A percentile compares a stretch with the other conserved stretches of the same genome.
Conservation (phyloP, 2,329 filamentous ascomycete species). For the Pyricularia pennisetigena region DNA sequence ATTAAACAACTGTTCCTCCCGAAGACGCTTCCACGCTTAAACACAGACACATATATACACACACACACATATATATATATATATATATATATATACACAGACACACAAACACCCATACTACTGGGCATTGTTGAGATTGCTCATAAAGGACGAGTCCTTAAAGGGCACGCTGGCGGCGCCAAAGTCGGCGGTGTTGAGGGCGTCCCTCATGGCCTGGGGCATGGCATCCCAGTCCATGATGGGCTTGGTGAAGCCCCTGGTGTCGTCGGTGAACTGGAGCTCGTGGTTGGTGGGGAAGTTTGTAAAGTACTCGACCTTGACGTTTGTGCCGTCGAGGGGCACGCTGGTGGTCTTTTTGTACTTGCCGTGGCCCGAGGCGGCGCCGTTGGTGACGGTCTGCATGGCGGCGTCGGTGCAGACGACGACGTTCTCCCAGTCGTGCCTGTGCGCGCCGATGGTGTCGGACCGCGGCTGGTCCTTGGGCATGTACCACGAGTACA, state of each 20-base stretch:
- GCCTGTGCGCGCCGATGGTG: slow-evolving; percentile 21
- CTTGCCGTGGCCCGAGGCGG: slow-evolving; percentile 24
- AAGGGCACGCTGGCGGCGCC: slow-evolving; percentile 29
- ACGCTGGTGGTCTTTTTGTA: slow-evolving; percentile 16
- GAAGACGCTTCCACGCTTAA: too few species aligned
- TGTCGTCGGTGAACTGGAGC: slow-evolving; percentile 23
- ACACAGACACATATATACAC: too few species aligned
- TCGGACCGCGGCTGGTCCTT: slow-evolving; percentile 27
- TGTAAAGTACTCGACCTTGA: slow-evolving; percentile 22
- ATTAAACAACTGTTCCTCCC: background rate
- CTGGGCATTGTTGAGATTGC: slow-evolving; percentile 4
- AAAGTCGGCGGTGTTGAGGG: slow-evolving; percentile 24
- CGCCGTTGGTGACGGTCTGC: slow-evolving; percentile 20
- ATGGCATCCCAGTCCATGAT: slow-evolving; percentile 31
- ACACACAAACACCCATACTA: background rate
- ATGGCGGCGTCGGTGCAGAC: slow-evolving; percentile 19
- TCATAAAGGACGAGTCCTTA: slow-evolving; percentile 12
- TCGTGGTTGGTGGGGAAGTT: slow-evolving; percentile 23
- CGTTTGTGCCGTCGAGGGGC: slow-evolving; percentile 12
- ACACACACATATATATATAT: too few species aligned
- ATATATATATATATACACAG: too few species aligned
- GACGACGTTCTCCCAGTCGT: slow-evolving; percentile 26
- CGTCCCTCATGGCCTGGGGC: slow-evolving; percentile 18
- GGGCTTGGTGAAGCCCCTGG: slow-evolving; percentile 21
- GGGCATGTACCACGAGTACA: slow-evolving; percentile 33